Percentiles rank a stretch among this genome's conserved stretches.
These are phyloP conservation scores for Orbilia brochopaga DNA, from an alignment of 2,329 filamentous ascomycete species.

Conservation along the genomic window DNA sequence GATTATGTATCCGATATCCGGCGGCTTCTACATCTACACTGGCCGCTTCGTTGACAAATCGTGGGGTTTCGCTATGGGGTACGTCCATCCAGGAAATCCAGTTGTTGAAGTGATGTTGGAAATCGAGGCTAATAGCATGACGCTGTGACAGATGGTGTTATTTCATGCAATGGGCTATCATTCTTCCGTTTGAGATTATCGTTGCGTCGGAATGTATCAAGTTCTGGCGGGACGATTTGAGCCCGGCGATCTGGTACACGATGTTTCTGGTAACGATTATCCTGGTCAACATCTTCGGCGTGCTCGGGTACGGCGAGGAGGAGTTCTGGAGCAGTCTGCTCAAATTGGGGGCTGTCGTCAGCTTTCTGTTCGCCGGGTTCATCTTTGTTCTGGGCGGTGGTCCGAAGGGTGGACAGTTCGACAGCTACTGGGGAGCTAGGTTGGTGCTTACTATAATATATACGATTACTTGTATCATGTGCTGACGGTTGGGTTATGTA, in stretches of 20 bases:
- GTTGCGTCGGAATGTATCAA: slow-evolving; percentile 64
- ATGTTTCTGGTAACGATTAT: slow-evolving; percentile 64
- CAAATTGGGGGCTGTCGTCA: slow-evolving; percentile 66
- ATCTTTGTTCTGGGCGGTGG: slow-evolving; percentile 66
- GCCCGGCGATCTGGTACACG: slow-evolving; percentile 65
- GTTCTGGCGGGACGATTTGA: slow-evolving; percentile 63
- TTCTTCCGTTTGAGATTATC: slow-evolving; percentile 65
- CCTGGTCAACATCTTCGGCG: slow-evolving; percentile 65
- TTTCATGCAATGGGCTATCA: slow-evolving; percentile 62
- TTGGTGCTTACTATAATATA: not conserved
- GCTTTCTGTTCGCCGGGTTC: slow-evolving; percentile 70
- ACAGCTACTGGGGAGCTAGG: slow-evolving; percentile 29
- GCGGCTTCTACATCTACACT: slow-evolving; percentile 68
- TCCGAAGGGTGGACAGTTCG: slow-evolving; percentile 58
- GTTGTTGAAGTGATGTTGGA: not conserved
- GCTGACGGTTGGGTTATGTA: slow-evolving; percentile 65
- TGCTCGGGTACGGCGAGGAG: slow-evolving; percentile 66
- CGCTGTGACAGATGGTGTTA: slow-evolving; percentile 61
- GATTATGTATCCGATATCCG: slow-evolving; percentile 68
- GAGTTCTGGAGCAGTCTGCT: slow-evolving; percentile 67
- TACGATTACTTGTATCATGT: slow-evolving; percentile 51
- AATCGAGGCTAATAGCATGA: not conserved
- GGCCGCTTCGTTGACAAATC: slow-evolving; percentile 67
- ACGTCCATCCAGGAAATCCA: slow-evolving; percentile 3
- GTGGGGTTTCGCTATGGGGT: slow-evolving; percentile 65